These are phyloP conservation scores for Cyclostephanos invisitatus DNA, from an alignment of 108 stramenopile genomes.

Conservation along the genomic window DNA sequence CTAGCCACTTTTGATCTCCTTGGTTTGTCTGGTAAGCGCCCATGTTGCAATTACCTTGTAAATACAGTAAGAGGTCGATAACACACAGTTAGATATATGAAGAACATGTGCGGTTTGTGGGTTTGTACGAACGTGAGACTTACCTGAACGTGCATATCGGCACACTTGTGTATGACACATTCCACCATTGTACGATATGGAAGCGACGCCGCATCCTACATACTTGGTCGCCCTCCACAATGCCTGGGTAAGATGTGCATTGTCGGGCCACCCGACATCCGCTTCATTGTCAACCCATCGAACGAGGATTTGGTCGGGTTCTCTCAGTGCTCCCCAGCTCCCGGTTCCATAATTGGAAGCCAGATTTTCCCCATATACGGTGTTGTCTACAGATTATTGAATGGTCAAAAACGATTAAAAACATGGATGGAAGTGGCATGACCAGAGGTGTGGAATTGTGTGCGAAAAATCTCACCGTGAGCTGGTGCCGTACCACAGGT, in stretches of 20 bases:
- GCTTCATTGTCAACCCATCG: slow-evolving; percentile 8
- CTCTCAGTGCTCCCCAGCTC: neutral
- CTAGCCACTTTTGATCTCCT: neutral
- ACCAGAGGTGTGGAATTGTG: neutral
- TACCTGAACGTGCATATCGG: neutral
- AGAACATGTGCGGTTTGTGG: neutral
- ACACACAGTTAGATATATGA: neutral
- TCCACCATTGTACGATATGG: neutral
- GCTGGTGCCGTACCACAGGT: neutral
- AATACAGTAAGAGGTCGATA: neutral
- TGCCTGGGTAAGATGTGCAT: slow-evolving; percentile 26
- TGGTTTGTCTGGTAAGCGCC: slow-evolving; percentile 7
- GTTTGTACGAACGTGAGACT: slow-evolving; percentile 24
- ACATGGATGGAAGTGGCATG: neutral
- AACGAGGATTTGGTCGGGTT: slow-evolving; percentile 9
- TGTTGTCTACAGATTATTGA: neutral
- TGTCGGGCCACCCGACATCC: slow-evolving; percentile 4
- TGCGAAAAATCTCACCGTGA: slow-evolving; percentile 13
- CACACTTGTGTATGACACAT: slow-evolving; percentile 29
- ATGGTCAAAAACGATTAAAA: slow-evolving; percentile 1
- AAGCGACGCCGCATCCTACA: slow-evolving; percentile 26
- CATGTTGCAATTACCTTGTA: slow-evolving; percentile 28
- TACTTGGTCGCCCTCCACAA: slow-evolving; percentile 27
- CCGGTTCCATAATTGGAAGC: slow-evolving; percentile 12
- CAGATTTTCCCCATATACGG: slow-evolving; percentile 14